Evolutionary conservation across 2,329 filamentous ascomycete species (phyloP), one percentile per base, ranked within the genome.

Genomic region (Chalaropsis ovoidea): DNA sequence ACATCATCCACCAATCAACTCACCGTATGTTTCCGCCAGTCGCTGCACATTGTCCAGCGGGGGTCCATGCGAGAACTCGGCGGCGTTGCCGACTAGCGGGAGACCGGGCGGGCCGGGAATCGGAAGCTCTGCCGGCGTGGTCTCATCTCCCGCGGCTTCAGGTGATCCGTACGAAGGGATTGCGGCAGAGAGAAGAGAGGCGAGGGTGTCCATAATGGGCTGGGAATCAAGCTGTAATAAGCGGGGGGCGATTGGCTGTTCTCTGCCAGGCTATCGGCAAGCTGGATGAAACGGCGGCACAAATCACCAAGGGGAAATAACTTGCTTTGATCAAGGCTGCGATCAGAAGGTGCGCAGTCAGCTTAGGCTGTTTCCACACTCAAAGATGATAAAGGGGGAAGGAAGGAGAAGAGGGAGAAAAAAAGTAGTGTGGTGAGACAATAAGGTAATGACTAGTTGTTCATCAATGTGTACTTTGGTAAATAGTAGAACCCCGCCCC

Each of bases 1-100:
- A 19, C 13, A 6, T 7, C 4, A 15, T 15, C 22, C 17, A 17
- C 41, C 41, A 31, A 1, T 39, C 6, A 49, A 70, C 75, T 69
- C 71, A 86, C 86, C 87, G 74, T 89, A 88, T 67, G 80, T 82
- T 49, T 88, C 81, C 27, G 84, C 82, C 61, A 90, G 75, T 11
- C 80, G 77, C 5, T 74, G 72, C 22, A 88, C 73, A 27, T 84
- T 83, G 24, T 78, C 75, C 1, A 83, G 72, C 0, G 86, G 82
- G 24, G 81, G 77, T n/a, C 81, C 79, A 0, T 78, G 74, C 67
- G 86, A 81, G 68, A 91, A 80, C 69, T 88, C 84, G 64, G 77
- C 75, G 39, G 87, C 72, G 70, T 90, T 87, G 35, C 87, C 87
- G 27, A 90, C 68, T 31, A 90, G 73, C 0, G 86, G 87, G 65